Base-by-base conservation (phyloP, 108 stramenopile genomes). In the Pinguiococcus pyrenoidosus region DNA sequence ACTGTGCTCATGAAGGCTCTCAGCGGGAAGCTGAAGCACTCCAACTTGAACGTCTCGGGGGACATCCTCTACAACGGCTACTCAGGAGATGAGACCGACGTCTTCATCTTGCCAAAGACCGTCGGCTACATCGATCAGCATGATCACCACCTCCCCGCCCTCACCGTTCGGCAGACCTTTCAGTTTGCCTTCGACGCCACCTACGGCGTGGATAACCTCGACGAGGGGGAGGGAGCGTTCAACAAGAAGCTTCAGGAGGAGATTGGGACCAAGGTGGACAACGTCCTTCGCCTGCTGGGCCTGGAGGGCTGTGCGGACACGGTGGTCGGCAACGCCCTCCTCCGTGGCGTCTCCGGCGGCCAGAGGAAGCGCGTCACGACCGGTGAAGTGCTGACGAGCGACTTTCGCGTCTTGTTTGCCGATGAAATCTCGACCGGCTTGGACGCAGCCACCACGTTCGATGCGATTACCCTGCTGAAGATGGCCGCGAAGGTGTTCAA, bases 331-430 rank as follows among this genome's bases (percentile, higher is more conserved):
- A 72, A 79, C 44, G 61, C 66, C 22, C 65, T 28, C 23, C 68
- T 84, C 14, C 70, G 85, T 13, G 89, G 87, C 25, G 82, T 91
- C 17, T 66, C 62, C 32, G 87, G 89, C 4, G 89, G 89, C 5
- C 75, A 91, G 56, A 80, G 75, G 64, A 79, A 79, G 38, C 80
- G 89, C 18, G 82, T 85, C 23, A 87, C 87, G n/a, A 65, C 83
- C 2, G 80, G 67, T 5, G 89, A 90, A 50, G 82, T 83, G 78
- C 52, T 71, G 22, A 61, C 64, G 23, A 44, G 45, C n/a, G 32
- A 37, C 0, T 33, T 38, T 30, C 62, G 54, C 14, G 53, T 76
- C 25, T 32, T 61, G 13, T 69, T 78, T 28, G 34, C 56, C 27
- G 83, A 86, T 54, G 73, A 75, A 45, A 78, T 84, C 26, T 62